Evolutionary conservation across 2,329 filamentous ascomycete genomes (phyloP).

Genomic region (Nectriaceae sp.): DNA sequence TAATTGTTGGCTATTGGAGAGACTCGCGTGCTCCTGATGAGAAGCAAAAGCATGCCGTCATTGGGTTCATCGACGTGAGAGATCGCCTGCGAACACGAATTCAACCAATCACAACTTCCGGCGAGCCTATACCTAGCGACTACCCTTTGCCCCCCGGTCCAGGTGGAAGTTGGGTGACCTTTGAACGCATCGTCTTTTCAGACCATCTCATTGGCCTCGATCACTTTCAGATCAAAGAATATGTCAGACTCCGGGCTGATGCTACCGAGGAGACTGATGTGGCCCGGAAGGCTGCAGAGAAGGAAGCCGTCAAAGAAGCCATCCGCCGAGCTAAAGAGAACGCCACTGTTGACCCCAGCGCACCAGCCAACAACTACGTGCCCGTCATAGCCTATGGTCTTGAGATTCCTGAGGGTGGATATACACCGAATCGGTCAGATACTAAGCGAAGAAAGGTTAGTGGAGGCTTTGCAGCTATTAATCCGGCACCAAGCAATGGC

Average conservation of each 20-base stretch:
- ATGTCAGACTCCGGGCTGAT: constrained; percentile 56
- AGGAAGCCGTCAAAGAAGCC: constrained; percentile 49
- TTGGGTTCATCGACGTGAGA: constrained; percentile 63
- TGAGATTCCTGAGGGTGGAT: constrained; percentile 47
- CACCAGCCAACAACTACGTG: constrained; percentile 44
- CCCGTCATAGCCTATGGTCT: constrained; percentile 53
- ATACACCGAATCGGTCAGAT: constrained; percentile 36
- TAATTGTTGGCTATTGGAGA: constrained; percentile 61
- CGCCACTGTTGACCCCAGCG: constrained; percentile 45
- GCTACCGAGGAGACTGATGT: constrained; percentile 38
- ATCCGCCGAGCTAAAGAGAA: constrained; percentile 45
- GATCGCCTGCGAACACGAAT: constrained; percentile 63
- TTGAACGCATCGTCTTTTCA: constrained; percentile 61
- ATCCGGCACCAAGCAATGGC: constrained; percentile 28
- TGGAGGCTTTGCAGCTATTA: constrained; percentile 36
- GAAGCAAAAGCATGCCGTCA: constrained; percentile 57
- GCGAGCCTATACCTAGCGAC: constrained; percentile 47
- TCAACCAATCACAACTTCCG: constrained; percentile 50
- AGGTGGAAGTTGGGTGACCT: constrained; percentile 66
- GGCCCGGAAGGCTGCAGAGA: constrained; percentile 41
- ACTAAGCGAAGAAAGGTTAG: constrained; percentile 52
- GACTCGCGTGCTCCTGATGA: constrained; percentile 54
- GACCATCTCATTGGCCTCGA: constrained; percentile 57
- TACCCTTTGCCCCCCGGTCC: constrained; percentile 57
- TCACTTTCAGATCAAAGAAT: constrained; percentile 62